A percentile compares a stretch with the other conserved stretches of the same genome.
phyloP scores from a whole-genome alignment of 192 early-diverging fungal species.

The Backusella morwellensis region DNA sequence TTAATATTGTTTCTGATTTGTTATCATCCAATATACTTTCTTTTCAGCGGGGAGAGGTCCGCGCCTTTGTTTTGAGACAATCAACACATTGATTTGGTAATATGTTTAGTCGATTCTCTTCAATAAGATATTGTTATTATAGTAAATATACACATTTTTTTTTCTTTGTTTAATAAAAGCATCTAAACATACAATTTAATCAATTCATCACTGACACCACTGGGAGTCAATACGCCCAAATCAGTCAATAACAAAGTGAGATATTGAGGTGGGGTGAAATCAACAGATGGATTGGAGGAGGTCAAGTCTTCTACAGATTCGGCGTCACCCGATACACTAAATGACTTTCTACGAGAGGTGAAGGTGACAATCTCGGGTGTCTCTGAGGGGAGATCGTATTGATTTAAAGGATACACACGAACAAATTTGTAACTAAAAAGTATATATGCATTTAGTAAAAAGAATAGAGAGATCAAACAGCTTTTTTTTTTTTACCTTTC shows the following conservation, averaged over 20 bases:
- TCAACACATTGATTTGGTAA: background rate
- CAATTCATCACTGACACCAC: conserved; percentile 82
- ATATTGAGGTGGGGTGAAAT: conserved; percentile 92
- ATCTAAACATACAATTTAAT: conserved; percentile 77
- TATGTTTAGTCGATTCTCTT: background rate
- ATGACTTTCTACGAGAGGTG: conserved; percentile 25
- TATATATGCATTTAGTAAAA: background rate
- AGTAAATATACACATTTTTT: background rate
- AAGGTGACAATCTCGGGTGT: conserved; percentile 63
- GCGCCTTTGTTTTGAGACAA: background rate
- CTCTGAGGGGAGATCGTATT: conserved; percentile 87
- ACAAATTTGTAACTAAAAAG: conserved; percentile 92
- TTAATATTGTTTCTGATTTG: no score
- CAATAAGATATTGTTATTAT: no score
- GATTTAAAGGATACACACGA: conserved; percentile 90
- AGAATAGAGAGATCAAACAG: background rate
- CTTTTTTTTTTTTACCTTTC: conserved; percentile 65
- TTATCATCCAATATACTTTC: no score
- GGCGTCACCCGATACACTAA: conserved; percentile 5
- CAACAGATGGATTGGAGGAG: conserved; percentile 74
- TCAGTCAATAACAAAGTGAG: conserved; percentile 90
- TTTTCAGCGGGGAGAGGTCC: background rate
- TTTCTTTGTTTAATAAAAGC: conserved; percentile 12
- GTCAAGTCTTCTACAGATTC: conserved; percentile 29
- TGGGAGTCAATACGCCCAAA: conserved; percentile 88